These are phyloP conservation scores for Rhodamnia rubescens DNA, from an alignment of 345 rosid genomes.

Conservation along the genomic window DNA sequence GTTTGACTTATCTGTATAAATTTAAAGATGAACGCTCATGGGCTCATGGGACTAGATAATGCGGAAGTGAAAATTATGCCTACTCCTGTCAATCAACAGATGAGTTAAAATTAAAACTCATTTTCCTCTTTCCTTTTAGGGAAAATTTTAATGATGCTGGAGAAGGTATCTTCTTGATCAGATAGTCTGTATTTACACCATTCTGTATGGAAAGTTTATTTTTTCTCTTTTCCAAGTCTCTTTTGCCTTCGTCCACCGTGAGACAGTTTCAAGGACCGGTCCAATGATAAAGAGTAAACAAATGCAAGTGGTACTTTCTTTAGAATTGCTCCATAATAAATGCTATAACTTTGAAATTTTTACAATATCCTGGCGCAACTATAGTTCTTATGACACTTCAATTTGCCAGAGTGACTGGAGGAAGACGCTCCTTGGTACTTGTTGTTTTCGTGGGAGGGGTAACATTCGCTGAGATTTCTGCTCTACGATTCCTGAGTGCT, in stretches of 20 bases:
- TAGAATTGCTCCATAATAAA: not conserved
- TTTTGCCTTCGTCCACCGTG: not conserved
- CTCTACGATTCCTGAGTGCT: conserved; percentile 83
- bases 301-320: not conserved
- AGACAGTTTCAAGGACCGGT: not conserved
- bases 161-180: not conserved
- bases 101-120: not conserved
- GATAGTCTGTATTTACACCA: not conserved
- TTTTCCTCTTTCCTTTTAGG: not conserved
- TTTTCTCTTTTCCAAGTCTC: not conserved
- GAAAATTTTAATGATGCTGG: not conserved
- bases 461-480: conserved; percentile 87
- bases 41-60: not conserved
- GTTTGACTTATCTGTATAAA: not conserved
- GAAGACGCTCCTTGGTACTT: conserved; percentile 82
- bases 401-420: conserved; percentile 60
- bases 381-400: not conserved
- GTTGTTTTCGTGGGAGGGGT: conserved; percentile 93
- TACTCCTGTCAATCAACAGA: not conserved
- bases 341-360: not conserved
- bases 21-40: not conserved
- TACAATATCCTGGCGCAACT: not conserved
- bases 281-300: not conserved
- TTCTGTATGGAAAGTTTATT: not conserved
- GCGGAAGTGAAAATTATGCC: not conserved